Percentiles rank a stretch among this genome's conserved stretches.
These are phyloP conservation scores for Isabelozyma rhagii DNA, from an alignment of 805 yeast species.

Conservation along the genomic window DNA sequence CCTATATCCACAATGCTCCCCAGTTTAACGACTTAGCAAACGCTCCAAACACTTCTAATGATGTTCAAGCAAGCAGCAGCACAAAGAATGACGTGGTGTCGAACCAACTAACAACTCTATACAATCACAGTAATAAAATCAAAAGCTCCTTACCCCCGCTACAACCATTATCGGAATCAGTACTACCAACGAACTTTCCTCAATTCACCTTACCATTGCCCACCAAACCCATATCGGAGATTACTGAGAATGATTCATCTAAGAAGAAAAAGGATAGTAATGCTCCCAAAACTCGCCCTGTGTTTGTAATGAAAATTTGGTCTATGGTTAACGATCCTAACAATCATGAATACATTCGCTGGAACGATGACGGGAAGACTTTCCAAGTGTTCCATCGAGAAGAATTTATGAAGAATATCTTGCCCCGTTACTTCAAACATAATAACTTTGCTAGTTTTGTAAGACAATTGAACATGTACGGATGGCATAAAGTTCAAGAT, in stretches of 20 bases:
- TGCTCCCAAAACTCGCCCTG: constrained; percentile 65
- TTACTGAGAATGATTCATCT: not conserved
- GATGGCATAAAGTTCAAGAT: constrained; percentile 98
- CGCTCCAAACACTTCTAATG: not conserved
- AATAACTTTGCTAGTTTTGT: constrained; percentile 93
- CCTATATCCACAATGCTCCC: not conserved
- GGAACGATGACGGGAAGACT: constrained; percentile 84
- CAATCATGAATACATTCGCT: constrained; percentile 69
- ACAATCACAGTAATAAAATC: constrained; percentile 7
- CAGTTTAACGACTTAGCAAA: not conserved
- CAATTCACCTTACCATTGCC: constrained; percentile 9
- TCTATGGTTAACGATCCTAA: constrained; percentile 83
- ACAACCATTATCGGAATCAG: constrained; percentile 27
- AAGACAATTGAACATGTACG: constrained; percentile 95
- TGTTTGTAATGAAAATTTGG: constrained; percentile 93
- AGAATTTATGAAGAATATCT: constrained; percentile 71
- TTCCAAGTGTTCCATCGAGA: constrained; percentile 86
- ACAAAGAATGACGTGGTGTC: not conserved
- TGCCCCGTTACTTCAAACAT: constrained; percentile 93
- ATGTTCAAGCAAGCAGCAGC: not conserved
- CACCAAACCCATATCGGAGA: not conserved
- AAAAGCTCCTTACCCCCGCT: constrained; percentile 20
- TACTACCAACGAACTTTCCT: constrained; percentile 19
- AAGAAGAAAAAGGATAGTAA: constrained; percentile 30
- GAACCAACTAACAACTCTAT: constrained; percentile 7